These are phyloP conservation scores for Leccinum barrowsii DNA, from an alignment of 768 basidiomycete species.

Conservation along the genomic window DNA sequence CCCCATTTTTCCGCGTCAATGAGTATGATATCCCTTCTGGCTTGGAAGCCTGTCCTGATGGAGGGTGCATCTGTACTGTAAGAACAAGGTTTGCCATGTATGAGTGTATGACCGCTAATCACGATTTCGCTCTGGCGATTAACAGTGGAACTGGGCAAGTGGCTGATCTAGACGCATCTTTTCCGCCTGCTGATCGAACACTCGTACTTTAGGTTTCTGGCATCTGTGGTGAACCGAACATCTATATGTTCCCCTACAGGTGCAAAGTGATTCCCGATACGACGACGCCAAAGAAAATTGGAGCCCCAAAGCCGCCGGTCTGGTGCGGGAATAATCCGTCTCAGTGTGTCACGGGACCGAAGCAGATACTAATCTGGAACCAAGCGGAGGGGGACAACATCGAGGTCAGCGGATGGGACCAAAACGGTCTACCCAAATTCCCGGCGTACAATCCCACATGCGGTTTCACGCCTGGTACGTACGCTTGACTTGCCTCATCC, in stretches of 20 bases:
- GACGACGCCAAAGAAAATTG: constrained; percentile 3
- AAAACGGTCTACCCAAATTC: not conserved
- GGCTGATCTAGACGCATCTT: no score
- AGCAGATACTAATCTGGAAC: constrained; percentile 1
- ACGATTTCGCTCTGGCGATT: not conserved
- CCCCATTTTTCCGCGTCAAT: constrained; percentile 7
- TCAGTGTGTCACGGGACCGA: constrained; percentile 9
- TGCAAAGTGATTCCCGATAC: not conserved
- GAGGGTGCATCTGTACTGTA: constrained; percentile 2
- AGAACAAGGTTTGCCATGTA: not conserved
- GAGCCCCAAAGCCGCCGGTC: not conserved
- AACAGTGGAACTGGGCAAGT: constrained; percentile 13
- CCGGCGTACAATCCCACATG: constrained; percentile 13
- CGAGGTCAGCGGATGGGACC: not conserved
- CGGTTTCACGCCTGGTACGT: constrained; percentile 14
- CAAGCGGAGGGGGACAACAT: constrained; percentile 10
- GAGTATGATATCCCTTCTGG: constrained; percentile 1
- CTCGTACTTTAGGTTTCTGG: constrained; percentile 2
- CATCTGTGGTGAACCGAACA: constrained; percentile 10
- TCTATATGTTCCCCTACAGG: not conserved
- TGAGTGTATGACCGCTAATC: not conserved
- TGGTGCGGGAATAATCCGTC: constrained; percentile 7
- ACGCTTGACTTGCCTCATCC: no score
- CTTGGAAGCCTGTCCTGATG: not conserved
- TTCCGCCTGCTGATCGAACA: not conserved